Base-by-base conservation (phyloP, 2,329 filamentous ascomycete species). In the Fusarium torulosum region DNA sequence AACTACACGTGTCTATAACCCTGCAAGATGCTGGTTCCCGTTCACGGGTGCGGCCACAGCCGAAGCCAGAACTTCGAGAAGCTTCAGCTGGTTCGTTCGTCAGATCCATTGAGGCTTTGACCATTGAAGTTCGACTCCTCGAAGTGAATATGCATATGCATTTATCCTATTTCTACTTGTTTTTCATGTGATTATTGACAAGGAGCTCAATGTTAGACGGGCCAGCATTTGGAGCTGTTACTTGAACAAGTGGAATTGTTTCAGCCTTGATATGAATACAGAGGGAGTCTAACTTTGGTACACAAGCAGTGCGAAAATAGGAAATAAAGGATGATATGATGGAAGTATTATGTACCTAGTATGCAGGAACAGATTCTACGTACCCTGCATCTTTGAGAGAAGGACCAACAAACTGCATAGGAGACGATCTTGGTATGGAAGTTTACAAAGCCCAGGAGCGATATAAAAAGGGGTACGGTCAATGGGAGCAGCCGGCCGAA, bases 1-100 rank as follows among this genome's bases (percentile, higher is more conserved):
- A 63, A 42, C 41, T 60, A 60, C 57, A 67, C 52, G 61, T 66
- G 45, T 69, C 31, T 55, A 41, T 45, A 23, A 41, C 60, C 53
- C 53, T 67, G 66, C n/a, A 46, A 52, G 38, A 45, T 69, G 66
- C 57, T 69, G 52, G 53, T 43, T 67, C 66, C 66, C 62, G 57
- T 45, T 40, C 37, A 63, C 45, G 62, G 56, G 53, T 56, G 41
- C 46, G 62, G 52, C 47, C 62, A 63, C 52, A 63, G 45, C 62
- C 66, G 42, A 43, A 31, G 27, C 35, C 38, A 61, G 47, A 29
- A 49, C 55, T 69, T 66, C 33, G 49, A 55, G 44, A 57, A 59
- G 40, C 59, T 41, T 42, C 37, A 58, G 60, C 56, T 65, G 31
- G 63, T 61, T 33, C 14, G 29, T 15, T 55, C 52, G 61, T 62